A percentile compares a stretch with the other conserved stretches of the same genome.
These are phyloP conservation scores for Aspergillus olivimuriae DNA, from an alignment of 495 filamentous ascomycete species.

Conservation along the genomic window DNA sequence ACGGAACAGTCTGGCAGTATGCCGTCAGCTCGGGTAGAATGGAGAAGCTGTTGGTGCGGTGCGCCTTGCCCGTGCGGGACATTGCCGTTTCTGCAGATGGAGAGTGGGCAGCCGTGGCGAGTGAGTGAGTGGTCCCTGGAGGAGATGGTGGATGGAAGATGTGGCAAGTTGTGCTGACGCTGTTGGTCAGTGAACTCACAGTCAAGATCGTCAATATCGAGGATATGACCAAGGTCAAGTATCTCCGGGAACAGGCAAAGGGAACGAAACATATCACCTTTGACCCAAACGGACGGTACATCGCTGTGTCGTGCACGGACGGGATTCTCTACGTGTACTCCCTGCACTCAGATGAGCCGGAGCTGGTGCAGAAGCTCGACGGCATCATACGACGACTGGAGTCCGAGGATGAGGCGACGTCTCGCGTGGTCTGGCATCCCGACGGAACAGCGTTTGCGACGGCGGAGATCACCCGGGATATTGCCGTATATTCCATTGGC, in stretches of 20 bases:
- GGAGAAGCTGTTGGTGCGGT: slow-evolving; percentile 74
- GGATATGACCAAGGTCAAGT: slow-evolving; percentile 67
- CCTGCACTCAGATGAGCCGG: slow-evolving; percentile 68
- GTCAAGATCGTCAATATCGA: slow-evolving; percentile 80
- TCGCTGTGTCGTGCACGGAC: slow-evolving; percentile 81
- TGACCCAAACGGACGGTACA: slow-evolving; percentile 68
- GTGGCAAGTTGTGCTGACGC: slow-evolving; percentile 8
- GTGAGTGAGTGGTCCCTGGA: slow-evolving; percentile 54
- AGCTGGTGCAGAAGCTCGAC: slow-evolving; percentile 75
- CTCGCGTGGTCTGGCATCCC: slow-evolving; percentile 82
- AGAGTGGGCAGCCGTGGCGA: slow-evolving; percentile 89
- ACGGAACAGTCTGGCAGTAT: slow-evolving; percentile 88
- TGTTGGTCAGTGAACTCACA: slow-evolving; percentile 58
- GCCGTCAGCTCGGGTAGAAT: slow-evolving; percentile 68
- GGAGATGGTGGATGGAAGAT: neutral
- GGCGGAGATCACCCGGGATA: slow-evolving; percentile 75
- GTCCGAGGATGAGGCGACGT: slow-evolving; percentile 67
- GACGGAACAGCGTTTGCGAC: slow-evolving; percentile 88
- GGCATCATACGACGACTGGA: slow-evolving; percentile 77
- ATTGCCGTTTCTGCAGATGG: slow-evolving; percentile 76
- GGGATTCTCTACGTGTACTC: slow-evolving; percentile 88
- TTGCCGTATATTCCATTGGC: slow-evolving; percentile 76
- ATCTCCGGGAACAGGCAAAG: slow-evolving; percentile 73
- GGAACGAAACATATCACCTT: slow-evolving; percentile 87
- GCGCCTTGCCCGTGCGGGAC: slow-evolving; percentile 76